Evolutionary conservation across 306 rosid genomes (phyloP).

Genomic region (Inga leiocalycina): DNA sequence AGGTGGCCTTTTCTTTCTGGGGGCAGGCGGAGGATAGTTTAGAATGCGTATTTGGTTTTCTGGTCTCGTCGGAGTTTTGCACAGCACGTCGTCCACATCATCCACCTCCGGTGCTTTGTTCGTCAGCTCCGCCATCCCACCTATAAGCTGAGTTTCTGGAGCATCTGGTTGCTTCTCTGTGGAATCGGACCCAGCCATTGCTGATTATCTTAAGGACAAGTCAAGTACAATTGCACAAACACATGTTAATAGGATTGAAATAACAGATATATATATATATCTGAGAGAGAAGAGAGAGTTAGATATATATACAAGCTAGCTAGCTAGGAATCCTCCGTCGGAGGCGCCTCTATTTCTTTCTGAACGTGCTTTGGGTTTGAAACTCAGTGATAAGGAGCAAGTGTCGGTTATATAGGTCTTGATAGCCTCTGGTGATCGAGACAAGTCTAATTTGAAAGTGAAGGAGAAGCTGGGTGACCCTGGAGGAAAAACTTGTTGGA

Average conservation of each 20-base stretch:
- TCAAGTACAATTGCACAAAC: background rate
- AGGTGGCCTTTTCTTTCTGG: slow-evolving; percentile 34
- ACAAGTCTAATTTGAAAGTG: background rate
- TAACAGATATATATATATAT: background rate
- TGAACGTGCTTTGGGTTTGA: slow-evolving; percentile 4
- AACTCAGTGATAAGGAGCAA: background rate
- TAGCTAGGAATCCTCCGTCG: background rate
- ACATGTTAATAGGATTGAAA: background rate
- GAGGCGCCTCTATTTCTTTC: background rate
- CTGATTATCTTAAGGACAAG: background rate
- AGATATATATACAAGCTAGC: background rate
- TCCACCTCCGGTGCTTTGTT: background rate
- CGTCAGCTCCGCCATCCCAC: background rate
- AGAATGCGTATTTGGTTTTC: slow-evolving; percentile 25
- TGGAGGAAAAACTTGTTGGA: background rate
- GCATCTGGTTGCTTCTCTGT: background rate
- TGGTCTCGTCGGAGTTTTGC: slow-evolving; percentile 49
- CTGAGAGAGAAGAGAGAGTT: background rate
- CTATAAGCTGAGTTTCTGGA: background rate
- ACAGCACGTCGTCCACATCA: background rate
- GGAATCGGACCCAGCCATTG: slow-evolving; percentile 2
- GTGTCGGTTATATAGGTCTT: background rate
- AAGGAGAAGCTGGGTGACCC: background rate
- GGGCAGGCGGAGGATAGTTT: slow-evolving; percentile 50
- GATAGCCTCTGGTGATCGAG: background rate